These are phyloP conservation scores for Chaetomium olivaceum DNA, from an alignment of 2,329 filamentous ascomycete species.

Conservation along the genomic window DNA sequence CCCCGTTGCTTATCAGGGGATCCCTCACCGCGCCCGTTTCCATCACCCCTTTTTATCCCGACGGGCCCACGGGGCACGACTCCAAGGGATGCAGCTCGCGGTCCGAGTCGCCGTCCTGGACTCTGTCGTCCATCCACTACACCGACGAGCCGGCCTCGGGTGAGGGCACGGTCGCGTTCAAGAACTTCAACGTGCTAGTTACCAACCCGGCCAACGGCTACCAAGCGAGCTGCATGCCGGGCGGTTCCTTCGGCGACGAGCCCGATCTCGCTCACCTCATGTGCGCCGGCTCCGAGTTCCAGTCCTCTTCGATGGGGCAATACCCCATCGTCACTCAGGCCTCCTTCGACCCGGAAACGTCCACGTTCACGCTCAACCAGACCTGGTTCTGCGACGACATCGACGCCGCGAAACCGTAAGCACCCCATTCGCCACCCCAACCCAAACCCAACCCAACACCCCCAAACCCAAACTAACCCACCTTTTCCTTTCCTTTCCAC, in stretches of 20 bases:
- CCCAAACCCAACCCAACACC: neutral
- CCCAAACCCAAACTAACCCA: neutral
- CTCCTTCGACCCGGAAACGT: constrained; percentile 27
- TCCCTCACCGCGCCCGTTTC: constrained; percentile 29
- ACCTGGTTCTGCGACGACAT: constrained; percentile 35
- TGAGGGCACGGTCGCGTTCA: constrained; percentile 7
- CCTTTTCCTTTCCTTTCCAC: neutral
- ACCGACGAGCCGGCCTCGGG: constrained; percentile 29
- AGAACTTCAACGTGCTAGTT: constrained; percentile 30
- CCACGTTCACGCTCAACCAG: constrained; percentile 29
- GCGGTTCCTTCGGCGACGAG: constrained; percentile 19
- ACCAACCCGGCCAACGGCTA: constrained; percentile 32
- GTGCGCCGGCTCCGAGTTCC: constrained; percentile 26
- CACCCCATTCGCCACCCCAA: too few relatives aligned
- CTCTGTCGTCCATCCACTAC: constrained; percentile 27
- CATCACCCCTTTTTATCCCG: constrained; percentile 31
- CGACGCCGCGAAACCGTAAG: constrained; percentile 32
- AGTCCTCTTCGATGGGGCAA: constrained; percentile 17
- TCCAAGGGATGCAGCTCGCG: constrained; percentile 27
- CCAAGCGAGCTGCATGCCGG: constrained; percentile 30
- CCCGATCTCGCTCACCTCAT: constrained; percentile 16
- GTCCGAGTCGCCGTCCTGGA: constrained; percentile 29
- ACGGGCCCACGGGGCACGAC: constrained; percentile 31
- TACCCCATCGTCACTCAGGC: constrained; percentile 29
- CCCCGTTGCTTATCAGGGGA: constrained; percentile 30